These are phyloP conservation scores for Chimonanthus salicifolius DNA, from an alignment of 164 flowering plant genomes.

Conservation along the genomic window DNA sequence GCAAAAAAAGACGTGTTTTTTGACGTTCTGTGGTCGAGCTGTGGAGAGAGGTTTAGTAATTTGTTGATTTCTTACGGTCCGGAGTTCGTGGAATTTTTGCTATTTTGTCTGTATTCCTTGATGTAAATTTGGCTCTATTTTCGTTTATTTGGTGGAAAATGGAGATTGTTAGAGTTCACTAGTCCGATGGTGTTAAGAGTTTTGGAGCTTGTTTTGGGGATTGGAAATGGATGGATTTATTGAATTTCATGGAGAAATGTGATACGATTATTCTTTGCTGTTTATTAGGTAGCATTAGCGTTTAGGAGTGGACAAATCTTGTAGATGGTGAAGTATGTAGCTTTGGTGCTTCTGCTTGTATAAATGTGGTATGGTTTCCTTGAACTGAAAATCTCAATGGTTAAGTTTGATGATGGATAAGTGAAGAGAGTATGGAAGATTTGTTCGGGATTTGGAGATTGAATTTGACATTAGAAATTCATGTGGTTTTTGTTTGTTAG, in stretches of 20 bases:
- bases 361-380: background rate
- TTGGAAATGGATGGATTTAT: background rate
- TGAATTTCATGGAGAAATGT: background rate
- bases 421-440: too few relatives aligned
- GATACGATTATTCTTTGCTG: background rate
- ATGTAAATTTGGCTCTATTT: background rate
- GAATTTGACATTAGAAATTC: too few relatives aligned
- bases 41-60: too few relatives aligned
- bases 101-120: too few relatives aligned
- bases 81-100: too few relatives aligned
- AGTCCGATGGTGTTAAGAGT: background rate
- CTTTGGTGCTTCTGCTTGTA: background rate
- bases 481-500: background rate
- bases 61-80: too few relatives aligned
- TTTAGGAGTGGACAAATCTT: background rate
- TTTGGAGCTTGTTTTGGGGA: background rate
- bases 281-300: conserved; percentile 1
- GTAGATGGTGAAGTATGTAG: too few relatives aligned
- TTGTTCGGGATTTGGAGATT: too few relatives aligned
- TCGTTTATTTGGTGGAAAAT: background rate
- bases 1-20: too few relatives aligned
- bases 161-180: too few relatives aligned
- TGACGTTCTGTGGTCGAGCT: too few relatives aligned
- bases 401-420: too few relatives aligned
- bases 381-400: background rate